Percentiles rank a stretch among this genome's conserved stretches.
These are phyloP conservation scores for Rhytidhysteron rufulum DNA, from an alignment of 2,329 filamentous ascomycete genomes.

Conservation along the genomic window DNA sequence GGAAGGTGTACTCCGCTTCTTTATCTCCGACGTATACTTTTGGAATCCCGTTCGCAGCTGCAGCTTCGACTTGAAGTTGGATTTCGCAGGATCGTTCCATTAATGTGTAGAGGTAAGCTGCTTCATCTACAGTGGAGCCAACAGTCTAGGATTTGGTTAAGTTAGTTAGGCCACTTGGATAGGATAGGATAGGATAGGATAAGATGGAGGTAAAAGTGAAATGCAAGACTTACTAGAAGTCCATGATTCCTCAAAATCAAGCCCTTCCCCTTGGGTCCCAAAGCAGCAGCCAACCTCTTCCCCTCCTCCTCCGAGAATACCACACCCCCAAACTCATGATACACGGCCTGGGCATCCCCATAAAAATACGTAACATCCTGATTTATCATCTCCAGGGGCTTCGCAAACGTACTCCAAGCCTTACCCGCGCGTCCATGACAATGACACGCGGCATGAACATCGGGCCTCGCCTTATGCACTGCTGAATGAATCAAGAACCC, in stretches of 20 bases:
- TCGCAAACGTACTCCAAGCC: conserved; percentile 64
- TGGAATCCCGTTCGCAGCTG: conserved; percentile 50
- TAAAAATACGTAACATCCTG: conserved; percentile 65
- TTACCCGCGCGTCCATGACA: conserved; percentile 64
- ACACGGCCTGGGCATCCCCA: conserved; percentile 60
- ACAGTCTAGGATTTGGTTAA: conserved; percentile 58
- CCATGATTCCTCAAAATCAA: conserved; percentile 70
- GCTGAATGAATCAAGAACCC: conserved; percentile 69
- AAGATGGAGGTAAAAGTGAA: too few relatives aligned
- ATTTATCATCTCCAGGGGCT: conserved; percentile 66
- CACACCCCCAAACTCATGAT: conserved; percentile 61
- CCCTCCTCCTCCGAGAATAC: conserved; percentile 64
- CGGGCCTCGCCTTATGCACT: conserved; percentile 61
- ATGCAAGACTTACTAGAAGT: conserved; percentile 48
- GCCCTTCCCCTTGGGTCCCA: conserved; percentile 60
- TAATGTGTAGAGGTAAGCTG: conserved; percentile 65
- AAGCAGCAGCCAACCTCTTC: conserved; percentile 57
- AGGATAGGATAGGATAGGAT: too few relatives aligned
- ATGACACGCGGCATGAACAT: conserved; percentile 66
- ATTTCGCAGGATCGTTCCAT: conserved; percentile 67
- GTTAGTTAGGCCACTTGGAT: too few relatives aligned
- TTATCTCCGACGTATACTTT: conserved; percentile 56
- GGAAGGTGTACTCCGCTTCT: conserved; percentile 52
- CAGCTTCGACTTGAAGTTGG: conserved; percentile 66
- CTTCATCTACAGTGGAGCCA: conserved; percentile 69